A percentile compares a stretch with the other conserved stretches of the same genome.
These are phyloP conservation scores for Rhizophora mangle DNA, from an alignment of 345 rosid species.

Conservation along the genomic window DNA sequence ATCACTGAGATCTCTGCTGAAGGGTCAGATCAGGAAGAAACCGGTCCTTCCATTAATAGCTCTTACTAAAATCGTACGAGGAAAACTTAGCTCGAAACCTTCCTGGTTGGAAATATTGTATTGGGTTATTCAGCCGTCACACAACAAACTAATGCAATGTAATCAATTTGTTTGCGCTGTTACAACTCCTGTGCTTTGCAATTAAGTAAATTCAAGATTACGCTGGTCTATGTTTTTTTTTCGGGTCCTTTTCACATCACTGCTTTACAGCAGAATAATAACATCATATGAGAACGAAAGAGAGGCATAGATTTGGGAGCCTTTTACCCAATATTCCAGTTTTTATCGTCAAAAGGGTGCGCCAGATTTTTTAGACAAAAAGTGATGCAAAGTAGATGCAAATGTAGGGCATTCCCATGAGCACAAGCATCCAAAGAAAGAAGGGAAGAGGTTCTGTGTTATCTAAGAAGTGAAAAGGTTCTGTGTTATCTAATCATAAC, in stretches of 20 bases:
- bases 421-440: constrained; percentile 32
- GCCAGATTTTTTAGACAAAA: constrained; percentile 26
- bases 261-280: too few relatives aligned
- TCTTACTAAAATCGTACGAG: not conserved
- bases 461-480: constrained; percentile 16
- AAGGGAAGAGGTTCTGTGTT: constrained; percentile 13
- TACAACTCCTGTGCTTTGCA: too few relatives aligned
- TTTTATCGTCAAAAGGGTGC: constrained; percentile 21
- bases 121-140: not conserved
- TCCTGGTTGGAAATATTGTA: not conserved
- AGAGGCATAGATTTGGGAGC: too few relatives aligned
- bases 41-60: constrained; percentile 3
- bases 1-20: constrained; percentile 27
- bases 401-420: not conserved
- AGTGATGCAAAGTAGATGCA: constrained; percentile 21
- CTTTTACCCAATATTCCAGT: too few relatives aligned
- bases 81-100: not conserved
- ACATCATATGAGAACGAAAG: too few relatives aligned
- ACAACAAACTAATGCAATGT: not conserved
- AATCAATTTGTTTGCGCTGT: not conserved
- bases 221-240: not conserved
- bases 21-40: constrained; percentile 39
- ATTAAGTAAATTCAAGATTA: not conserved
- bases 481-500: constrained; percentile 17
- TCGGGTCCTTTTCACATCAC: not conserved